Evolutionary conservation across 2,329 filamentous ascomycete genomes (phyloP), one percentile per base, ranked within the genome.

Genomic region (Chlorencoelia australis): DNA sequence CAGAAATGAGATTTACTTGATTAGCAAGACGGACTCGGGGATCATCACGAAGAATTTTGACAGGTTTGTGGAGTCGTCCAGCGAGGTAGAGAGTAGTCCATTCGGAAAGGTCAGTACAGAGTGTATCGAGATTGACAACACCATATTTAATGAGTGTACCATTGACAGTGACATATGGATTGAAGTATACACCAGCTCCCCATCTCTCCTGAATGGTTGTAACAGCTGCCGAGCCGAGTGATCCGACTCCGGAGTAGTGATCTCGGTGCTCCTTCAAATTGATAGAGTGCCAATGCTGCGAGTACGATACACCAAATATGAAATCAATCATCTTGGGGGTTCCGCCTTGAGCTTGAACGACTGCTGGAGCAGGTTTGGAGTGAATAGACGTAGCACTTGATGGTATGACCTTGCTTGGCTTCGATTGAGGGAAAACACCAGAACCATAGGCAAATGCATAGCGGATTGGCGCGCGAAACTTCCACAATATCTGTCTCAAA

Each of bases 381-480:
- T 96, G 89, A 16, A 88, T 74, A 14, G 78, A 75, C 11, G 51
- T 41, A 61, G 67, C 46, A 65, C 68, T 74, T 66, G 33, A 78
- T 64, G 42, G 64, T 60, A 42, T 63, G 60, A 47, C 71, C 14
- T 28, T 71, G 32, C 65, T 65, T 37, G 61, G 58, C 41, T 59
- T 65, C 15, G 65, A 66, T 58, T 98, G 91, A 0, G 88, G 79
- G 54, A 98, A 98, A 7, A 98, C 91, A 4, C 91, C 91, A 5
- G 89, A 96, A 15, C 91, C 91, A 56, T 98, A 98, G 2, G 91
- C 91, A 59, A 98, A 94, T 10, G 88, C 89, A 65, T 96, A 96
- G 38, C 88, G 78, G 48, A 98, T 94, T 0, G 91, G 89, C 1
- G 91, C 89, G 34, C 80, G 73, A 60, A 98, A 96, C 53, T 93